Evolutionary conservation across 352 stramenopile species (phyloP).

Genomic region (Phytophthora lateralis): DNA sequence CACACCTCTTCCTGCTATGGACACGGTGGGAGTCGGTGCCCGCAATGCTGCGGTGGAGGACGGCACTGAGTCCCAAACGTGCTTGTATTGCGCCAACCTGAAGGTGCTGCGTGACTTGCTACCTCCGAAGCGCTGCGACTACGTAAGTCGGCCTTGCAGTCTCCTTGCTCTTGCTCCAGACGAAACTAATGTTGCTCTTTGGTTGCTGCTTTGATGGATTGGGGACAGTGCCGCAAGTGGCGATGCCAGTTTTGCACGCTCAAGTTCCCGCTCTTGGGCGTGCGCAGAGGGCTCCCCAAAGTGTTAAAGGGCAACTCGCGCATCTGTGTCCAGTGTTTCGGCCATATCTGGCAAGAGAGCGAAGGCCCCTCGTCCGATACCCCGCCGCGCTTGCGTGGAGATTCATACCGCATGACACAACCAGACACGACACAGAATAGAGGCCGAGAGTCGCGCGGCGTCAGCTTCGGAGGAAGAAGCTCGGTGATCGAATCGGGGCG

Average conservation of each 20-base stretch:
- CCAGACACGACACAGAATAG: slow-evolving; percentile 5
- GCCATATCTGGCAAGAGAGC: slow-evolving; percentile 45
- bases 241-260: slow-evolving; percentile 72
- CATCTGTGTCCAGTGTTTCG: slow-evolving; percentile 62
- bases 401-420: slow-evolving; percentile 11
- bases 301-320: slow-evolving; percentile 58
- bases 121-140: slow-evolving; percentile 62
- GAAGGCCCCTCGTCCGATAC: slow-evolving; percentile 13
- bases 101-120: slow-evolving; percentile 56
- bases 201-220: not conserved
- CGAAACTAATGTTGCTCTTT: slow-evolving; percentile 2
- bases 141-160: slow-evolving; percentile 34
- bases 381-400: slow-evolving; percentile 1
- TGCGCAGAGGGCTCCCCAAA: slow-evolving; percentile 49
- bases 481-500: slow-evolving; percentile 23
- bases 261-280: slow-evolving; percentile 53
- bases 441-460: slow-evolving; percentile 17
- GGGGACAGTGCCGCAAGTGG: slow-evolving; percentile 46
- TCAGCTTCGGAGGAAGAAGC: slow-evolving; percentile 21
- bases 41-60: not conserved
- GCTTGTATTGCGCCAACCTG: slow-evolving; percentile 54
- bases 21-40: not conserved
- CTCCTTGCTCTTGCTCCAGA: not conserved
- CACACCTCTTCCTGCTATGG: slow-evolving; percentile 8
- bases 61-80: slow-evolving; percentile 18